Base-by-base conservation (phyloP, 2,329 filamentous ascomycete species). In the Hypomyces rosellus region DNA sequence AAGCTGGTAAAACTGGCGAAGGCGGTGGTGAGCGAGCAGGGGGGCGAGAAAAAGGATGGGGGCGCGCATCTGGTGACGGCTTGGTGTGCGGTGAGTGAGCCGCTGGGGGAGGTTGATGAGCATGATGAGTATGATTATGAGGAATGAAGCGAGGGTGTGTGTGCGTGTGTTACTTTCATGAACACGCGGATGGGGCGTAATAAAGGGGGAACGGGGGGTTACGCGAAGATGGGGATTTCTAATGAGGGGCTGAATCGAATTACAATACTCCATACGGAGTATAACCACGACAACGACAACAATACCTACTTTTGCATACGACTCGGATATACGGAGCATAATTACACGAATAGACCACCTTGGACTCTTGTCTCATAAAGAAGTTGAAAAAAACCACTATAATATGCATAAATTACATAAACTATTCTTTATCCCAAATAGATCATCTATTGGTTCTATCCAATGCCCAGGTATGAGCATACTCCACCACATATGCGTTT, bases 61-160 rank as follows among this genome's bases (percentile, higher is more conserved):
- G 39, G 48, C 38, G 49, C 40, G 45, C 43, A 49, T 49, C 46
- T 54, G 20, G 42, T 54, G 15, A 49, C 46, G 50, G 46, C 36
- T n/a, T 52, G 50, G 52, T 50, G 52, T 8, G 30, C 16, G n/a
- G 43, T 45, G 7, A 47, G 40, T 16, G 51, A 53, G 38, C 38
- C 44, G 14, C 12, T 46, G 33, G 33, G 38, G 13, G 46, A 45
- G 14, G 33, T 43, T 34, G 36, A 38, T 33, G 34, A 41, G 18
- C 46, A 25, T 15, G 34, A 33, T 15, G 34, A 33, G 40, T 50
- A 2, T 34, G 22, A 48, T 39, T 7, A 30, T 30, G 25, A 7
- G 15, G 39, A n/a, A 34, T 30, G 42, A 20, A 42, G 5, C 5
- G 20, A 20, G 34, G 44, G 34, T 41, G 16, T 44, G 36, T 16